Evolutionary conservation across 2,329 filamentous ascomycete species (phyloP), one percentile per base, ranked within the genome.

Genomic region (Diaporthe velutina): DNA sequence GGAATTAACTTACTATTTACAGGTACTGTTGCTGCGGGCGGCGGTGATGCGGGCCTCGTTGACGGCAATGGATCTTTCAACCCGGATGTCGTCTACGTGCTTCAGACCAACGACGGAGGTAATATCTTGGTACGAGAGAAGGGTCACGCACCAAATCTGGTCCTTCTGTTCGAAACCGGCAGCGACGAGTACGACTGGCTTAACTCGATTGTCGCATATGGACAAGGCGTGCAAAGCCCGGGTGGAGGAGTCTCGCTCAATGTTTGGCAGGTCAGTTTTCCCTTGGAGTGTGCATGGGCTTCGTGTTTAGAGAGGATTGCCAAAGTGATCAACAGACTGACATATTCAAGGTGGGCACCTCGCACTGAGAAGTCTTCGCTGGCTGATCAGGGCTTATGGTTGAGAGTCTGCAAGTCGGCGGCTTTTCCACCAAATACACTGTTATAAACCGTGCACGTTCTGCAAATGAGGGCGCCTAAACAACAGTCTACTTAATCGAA

Each of bases 41-140:
- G 84, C 19, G 79, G 83, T 9, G 83, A 85, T 78, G 84, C 80
- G 81, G 83, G 83, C 19, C 77, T 84, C 22, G 82, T 80, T 0
- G 82, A 84, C 74, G 76, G 75, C 25, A 80, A 81, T 28, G 82
- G 83, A 12, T 76, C 79, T 5, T 85, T 85, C 77, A 83, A 81
- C 73, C 83, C 84, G 0, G 82, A 85, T 57, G 83, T 83, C 19
- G 78, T 83, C 22, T 85, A 85, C 54, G 80, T 82, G n/a, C 77
- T 85, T 22, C 76, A 81, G n/a, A 85, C 84, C 0, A 70, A 79
- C 25, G 84, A 85, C 73, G 83, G 83, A 4, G 82, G 79, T 17
- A 80, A 83, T 68, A 84, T 85, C 40, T 80, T 82, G 61, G 83
- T 85, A 25, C 80, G 80, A 35, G 84, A 84, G 58, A 78, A 77